Base-by-base conservation (phyloP, 371 early-diverging fungal species). In the Rhizopus arrhizus region DNA sequence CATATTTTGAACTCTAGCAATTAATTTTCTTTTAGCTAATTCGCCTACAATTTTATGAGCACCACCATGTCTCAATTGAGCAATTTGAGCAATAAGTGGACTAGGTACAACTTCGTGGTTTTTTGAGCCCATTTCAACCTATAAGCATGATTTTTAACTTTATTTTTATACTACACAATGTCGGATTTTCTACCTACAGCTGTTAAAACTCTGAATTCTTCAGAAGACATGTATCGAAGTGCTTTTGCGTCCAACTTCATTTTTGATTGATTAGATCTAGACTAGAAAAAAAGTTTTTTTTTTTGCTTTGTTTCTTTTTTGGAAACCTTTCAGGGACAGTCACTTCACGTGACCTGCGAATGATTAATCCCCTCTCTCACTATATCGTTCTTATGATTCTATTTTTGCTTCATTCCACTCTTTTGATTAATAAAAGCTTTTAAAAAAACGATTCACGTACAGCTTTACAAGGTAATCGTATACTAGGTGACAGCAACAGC, bases 61-160 rank as follows among this genome's bases (percentile, higher is more conserved):
- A 12, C 95, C 94, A 58, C 96, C 97, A 50, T 89, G 85, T 58
- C 91, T 86, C 48, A 97, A 78, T 55, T 89, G 87, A 15, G 97
- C 92, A 66, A 97, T 94, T 69, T 91, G 87, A 15, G 88, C 84
- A 73, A 98, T 94, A 36, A 98, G 80, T 9, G 85, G 32, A 3
- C 91, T 90, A 2, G 99, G 98, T 0, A 98, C 99, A 9, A 97
- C 88, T 76, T 97, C 96, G 77, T 98, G 99, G 81, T 98, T 98
- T 69, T 94, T 92, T 28, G 93, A 91, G 9, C 97, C 99, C 89
- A 97, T 95, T 78, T 98, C 99, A 7, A 91, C 85, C 87, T 94
- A 75, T 13, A 48, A 12, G 34, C 8, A 11, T 16, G 31, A n/a
- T n/a, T 16, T 36, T 46, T 40, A 16, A 22, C 42, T 49, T 45